phyloP scores from a whole-genome alignment of 2,329 filamentous ascomycete species.

The Colletotrichum gloeosporioides region DNA sequence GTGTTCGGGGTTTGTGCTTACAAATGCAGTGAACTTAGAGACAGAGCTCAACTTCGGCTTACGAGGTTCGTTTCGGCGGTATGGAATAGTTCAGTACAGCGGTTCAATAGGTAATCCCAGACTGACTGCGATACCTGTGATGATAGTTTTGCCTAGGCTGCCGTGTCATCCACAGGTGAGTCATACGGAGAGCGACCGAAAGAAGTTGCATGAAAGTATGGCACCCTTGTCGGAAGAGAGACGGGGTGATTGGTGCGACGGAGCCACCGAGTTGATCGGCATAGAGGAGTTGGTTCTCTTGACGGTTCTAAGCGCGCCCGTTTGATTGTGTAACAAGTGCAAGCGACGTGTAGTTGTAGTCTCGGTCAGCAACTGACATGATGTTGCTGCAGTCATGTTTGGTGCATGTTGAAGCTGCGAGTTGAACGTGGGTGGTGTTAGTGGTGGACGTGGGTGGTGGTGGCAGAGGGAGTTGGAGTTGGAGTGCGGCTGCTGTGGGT shows the following conservation, averaged over 20 bases:
- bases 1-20: not conserved
- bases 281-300: not conserved
- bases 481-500: not conserved
- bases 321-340: not conserved
- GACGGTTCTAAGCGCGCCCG: not conserved
- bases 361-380: not conserved
- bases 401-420: not conserved
- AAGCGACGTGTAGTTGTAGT: not conserved
- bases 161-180: slow-evolving; percentile 2
- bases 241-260: not conserved
- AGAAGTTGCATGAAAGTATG: not conserved
- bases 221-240: not conserved
- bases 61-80: not conserved
- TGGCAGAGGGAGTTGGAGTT: not conserved
- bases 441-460: not conserved
- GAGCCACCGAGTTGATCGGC: slow-evolving; percentile 1
- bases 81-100: not conserved
- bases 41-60: not conserved
- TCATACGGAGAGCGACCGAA: slow-evolving; percentile 3
- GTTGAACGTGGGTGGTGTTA: not conserved
- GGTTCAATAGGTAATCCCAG: not conserved
- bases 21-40: not conserved
- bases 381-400: not conserved
- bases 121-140: not conserved
- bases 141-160: not conserved